A percentile compares a stretch with the other conserved stretches of the same genome.
phyloP scores from a whole-genome alignment of 2,329 filamentous ascomycete genomes.

The Colletotrichum sp. region DNA sequence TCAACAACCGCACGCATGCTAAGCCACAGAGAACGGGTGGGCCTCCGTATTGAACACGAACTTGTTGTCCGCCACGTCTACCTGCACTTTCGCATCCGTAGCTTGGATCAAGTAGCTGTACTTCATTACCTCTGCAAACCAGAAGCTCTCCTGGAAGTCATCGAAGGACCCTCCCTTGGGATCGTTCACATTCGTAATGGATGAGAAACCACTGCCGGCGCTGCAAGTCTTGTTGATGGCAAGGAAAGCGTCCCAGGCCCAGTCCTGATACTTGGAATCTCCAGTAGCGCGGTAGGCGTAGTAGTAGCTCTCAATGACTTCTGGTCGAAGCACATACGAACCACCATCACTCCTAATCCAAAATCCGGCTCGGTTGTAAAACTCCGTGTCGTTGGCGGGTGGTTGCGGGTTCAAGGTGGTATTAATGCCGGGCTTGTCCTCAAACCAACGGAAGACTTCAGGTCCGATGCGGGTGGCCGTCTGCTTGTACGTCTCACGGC shows the following conservation, averaged over 20 bases:
- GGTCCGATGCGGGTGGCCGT: slow-evolving; percentile 80
- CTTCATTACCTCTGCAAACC: slow-evolving; percentile 88
- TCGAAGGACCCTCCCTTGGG: slow-evolving; percentile 62
- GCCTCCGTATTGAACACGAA: slow-evolving; percentile 58
- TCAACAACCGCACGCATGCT: neutral
- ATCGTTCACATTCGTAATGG: slow-evolving; percentile 69
- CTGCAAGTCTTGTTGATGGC: slow-evolving; percentile 69
- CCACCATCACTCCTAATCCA: slow-evolving; percentile 60
- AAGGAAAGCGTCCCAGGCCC: slow-evolving; percentile 81
- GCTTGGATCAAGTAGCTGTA: slow-evolving; percentile 78
- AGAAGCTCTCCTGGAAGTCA: slow-evolving; percentile 86
- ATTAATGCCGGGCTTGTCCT: slow-evolving; percentile 37
- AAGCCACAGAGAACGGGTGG: slow-evolving; percentile 41
- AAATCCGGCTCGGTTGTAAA: slow-evolving; percentile 74
- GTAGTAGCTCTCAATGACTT: slow-evolving; percentile 85
- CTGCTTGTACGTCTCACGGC: slow-evolving; percentile 73
- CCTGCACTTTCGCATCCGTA: slow-evolving; percentile 60
- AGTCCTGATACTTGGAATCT: slow-evolving; percentile 78
- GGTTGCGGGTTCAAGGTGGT: slow-evolving; percentile 43
- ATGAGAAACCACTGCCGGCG: slow-evolving; percentile 70
- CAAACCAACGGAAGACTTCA: slow-evolving; percentile 71
- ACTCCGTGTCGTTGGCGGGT: slow-evolving; percentile 53
- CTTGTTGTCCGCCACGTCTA: slow-evolving; percentile 52
- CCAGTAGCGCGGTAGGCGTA: slow-evolving; percentile 85
- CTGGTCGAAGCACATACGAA: slow-evolving; percentile 75